Base-by-base conservation (phyloP, 805 yeast species). In the Zygotorulaspora florentina region DNA sequence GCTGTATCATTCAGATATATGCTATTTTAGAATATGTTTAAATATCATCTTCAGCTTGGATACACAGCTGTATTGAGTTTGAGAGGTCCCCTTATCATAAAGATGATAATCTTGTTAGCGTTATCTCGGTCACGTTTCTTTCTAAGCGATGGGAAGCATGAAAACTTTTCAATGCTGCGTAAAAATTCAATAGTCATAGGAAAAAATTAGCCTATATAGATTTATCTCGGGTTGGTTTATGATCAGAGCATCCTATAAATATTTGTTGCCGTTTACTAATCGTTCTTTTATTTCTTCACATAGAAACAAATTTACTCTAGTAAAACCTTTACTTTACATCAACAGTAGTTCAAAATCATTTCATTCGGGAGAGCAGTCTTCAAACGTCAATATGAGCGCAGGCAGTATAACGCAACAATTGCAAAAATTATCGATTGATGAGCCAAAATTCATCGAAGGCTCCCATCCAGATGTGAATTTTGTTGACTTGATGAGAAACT, bases 401-500 rank as follows among this genome's bases (percentile, higher is more conserved):
- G 16, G 36, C 9, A 59, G 54, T 44, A 60, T 68, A 44, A 48
- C 66, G 16, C 42, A 61, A 11, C 63, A 62, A 44, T 50, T 70
- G 45, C 53, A 61, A 44, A 66, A 66, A 48, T 51, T 70, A 42
- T 65, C 71, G 20, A 55, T 69, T 29, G 43, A 58, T 15, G 62
- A 64, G 35, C 87, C 87, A 26, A 57, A 71, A 1, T 51, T 62
- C 2, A 56, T 69, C 36, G 77, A 70, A 50, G 85, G 80, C 33
- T 83, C 96, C 1, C 77, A 71, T 62, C 96, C 96, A 12, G 81
- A 79, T 36, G 74, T 73, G 65, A 91, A 91, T 67, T 82, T 91
- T 3, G 81, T 85, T 47, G 99, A 93, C 62, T 73, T 89, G 17
- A 80, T 88, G 74, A 85, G 98, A 74, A 86, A 89, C 66, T 88